Evolutionary conservation across 768 basidiomycete species (phyloP).

Genomic region (Tephrocybe sp.): DNA sequence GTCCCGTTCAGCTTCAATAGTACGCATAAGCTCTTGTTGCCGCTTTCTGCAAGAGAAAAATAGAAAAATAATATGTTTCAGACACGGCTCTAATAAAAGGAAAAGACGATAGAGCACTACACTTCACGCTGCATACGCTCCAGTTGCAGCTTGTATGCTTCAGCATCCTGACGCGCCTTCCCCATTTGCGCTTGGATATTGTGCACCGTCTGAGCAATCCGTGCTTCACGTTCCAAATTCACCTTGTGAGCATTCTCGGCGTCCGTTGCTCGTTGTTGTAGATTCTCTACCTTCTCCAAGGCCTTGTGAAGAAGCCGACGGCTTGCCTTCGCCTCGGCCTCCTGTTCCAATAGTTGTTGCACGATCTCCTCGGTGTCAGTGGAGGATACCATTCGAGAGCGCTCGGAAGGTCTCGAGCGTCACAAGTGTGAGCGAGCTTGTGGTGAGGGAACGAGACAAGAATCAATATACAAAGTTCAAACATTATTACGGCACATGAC

Average conservation of each 20-base stretch:
- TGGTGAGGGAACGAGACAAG: too few species aligned
- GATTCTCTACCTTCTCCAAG: slow-evolving; percentile 23
- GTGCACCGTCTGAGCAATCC: slow-evolving; percentile 24
- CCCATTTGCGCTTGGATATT: slow-evolving; percentile 25
- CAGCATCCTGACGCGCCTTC: slow-evolving; percentile 25
- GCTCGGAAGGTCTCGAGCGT: slow-evolving; percentile 22
- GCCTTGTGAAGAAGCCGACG: slow-evolving; percentile 27
- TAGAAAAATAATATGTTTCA: too few species aligned
- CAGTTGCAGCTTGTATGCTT: slow-evolving; percentile 23
- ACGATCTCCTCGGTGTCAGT: slow-evolving; percentile 24
- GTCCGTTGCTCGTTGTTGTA: slow-evolving; percentile 14
- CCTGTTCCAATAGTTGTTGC: slow-evolving; percentile 23
- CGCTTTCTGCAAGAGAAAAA: slow-evolving; percentile 17
- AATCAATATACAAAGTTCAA: too few species aligned
- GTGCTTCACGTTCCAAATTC: slow-evolving; percentile 23
- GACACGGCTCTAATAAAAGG: too few species aligned
- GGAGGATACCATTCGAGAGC: slow-evolving; percentile 25
- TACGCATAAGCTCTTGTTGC: slow-evolving; percentile 22
- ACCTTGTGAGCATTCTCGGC: slow-evolving; percentile 14
- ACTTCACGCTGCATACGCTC: slow-evolving; percentile 26
- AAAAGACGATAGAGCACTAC: slow-evolving; percentile 12
- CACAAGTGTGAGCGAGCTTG: too few species aligned
- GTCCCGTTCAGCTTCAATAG: slow-evolving; percentile 30
- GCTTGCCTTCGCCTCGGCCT: slow-evolving; percentile 26
- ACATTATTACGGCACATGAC: too few species aligned